A percentile compares a stretch with the other conserved stretches of the same genome.
phyloP scores from a whole-genome alignment of 176 grass and related monocot species.

The Aegilops bicornis region DNA sequence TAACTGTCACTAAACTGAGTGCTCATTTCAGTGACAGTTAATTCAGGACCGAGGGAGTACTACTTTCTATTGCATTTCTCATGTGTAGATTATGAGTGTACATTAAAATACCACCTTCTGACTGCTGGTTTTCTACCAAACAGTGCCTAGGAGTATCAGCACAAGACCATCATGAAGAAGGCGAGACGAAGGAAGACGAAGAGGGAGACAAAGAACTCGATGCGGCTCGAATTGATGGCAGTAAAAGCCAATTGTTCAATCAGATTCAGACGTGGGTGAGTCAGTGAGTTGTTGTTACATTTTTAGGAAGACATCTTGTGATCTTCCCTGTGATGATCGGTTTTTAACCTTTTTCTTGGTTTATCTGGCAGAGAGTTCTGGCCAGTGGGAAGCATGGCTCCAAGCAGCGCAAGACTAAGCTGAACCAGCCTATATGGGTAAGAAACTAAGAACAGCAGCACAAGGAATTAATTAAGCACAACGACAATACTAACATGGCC shows the following conservation, averaged over 20 bases:
- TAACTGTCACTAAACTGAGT: too few relatives aligned
- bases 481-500: not conserved
- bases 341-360: not conserved
- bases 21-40: too few relatives aligned
- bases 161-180: not conserved
- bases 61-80: not conserved
- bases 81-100: not conserved
- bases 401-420: constrained; percentile 35
- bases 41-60: too few relatives aligned
- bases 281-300: not conserved
- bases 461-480: too few relatives aligned
- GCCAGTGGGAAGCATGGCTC: constrained; percentile 15
- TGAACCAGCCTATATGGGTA: constrained; percentile 44
- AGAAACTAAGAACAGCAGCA: constrained; percentile 44
- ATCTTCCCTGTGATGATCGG: not conserved
- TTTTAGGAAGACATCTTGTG: not conserved
- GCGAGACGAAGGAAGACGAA: not conserved
- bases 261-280: constrained; percentile 51
- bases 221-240: not conserved
- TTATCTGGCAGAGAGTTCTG: constrained; percentile 28
- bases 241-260: constrained; percentile 27
- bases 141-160: constrained; percentile 39
- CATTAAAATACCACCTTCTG: not conserved
- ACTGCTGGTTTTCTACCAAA: not conserved
- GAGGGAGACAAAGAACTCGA: not conserved